Conservation (phyloP, 1,139 yeast species). For the Geotrichum cucujoidarum region DNA sequence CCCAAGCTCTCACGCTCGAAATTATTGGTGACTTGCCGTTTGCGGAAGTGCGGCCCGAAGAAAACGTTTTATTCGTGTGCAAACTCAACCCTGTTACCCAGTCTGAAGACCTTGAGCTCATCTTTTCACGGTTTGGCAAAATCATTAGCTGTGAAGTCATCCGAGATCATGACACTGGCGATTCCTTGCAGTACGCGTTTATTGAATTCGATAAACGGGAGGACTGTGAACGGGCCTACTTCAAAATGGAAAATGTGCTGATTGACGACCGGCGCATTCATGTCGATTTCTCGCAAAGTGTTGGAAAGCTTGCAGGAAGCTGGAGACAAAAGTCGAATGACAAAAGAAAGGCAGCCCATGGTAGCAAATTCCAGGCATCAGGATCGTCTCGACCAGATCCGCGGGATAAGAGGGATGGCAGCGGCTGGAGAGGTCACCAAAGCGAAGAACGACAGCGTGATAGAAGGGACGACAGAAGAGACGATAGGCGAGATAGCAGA, state of each 20-base stretch:
- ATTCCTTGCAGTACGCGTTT: conserved; percentile 57
- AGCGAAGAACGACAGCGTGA: conserved; percentile 7
- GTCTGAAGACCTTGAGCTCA: conserved; percentile 48
- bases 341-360: conserved; percentile 20
- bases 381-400: conserved; percentile 17
- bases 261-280: conserved; percentile 62
- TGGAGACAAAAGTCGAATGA: conserved; percentile 24
- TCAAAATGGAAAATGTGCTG: conserved; percentile 54
- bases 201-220: conserved; percentile 48
- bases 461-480: background rate
- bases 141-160: conserved; percentile 50
- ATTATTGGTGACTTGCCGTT: conserved; percentile 61
- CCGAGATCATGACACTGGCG: conserved; percentile 45
- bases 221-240: conserved; percentile 57
- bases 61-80: conserved; percentile 57
- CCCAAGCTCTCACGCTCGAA: conserved; percentile 58
- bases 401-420: background rate
- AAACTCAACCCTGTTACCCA: conserved; percentile 57
- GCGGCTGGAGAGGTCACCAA: background rate
- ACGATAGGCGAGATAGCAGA: conserved; percentile 3
- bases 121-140: conserved; percentile 57
- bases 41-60: conserved; percentile 57
- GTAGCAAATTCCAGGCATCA: conserved; percentile 8
- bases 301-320: conserved; percentile 25
- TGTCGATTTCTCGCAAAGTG: conserved; percentile 66